These are phyloP conservation scores for Stygiomarasmius scandens DNA, from an alignment of 1,284 basidiomycete genomes.

Conservation along the genomic window DNA sequence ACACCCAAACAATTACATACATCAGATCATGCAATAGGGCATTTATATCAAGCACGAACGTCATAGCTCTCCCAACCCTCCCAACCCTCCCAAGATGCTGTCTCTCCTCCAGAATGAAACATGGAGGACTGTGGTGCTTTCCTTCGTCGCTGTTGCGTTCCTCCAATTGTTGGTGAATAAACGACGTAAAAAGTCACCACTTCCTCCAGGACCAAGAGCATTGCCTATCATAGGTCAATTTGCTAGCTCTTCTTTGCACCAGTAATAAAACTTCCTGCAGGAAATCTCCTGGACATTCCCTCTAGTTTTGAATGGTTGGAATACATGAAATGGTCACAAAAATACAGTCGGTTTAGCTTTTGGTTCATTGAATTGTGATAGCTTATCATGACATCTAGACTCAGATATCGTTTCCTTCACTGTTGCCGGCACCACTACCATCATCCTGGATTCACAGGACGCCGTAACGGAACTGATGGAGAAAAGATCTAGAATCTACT, in stretches of 20 bases:
- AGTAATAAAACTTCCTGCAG: not conserved
- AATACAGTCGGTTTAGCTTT: not conserved
- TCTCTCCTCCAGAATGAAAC: no score
- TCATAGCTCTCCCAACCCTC: no score
- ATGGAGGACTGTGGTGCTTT: not conserved
- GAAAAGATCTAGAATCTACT: constrained; percentile 11
- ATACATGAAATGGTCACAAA: constrained; percentile 7
- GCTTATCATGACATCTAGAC: not conserved
- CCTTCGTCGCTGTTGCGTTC: not conserved
- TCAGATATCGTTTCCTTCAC: constrained; percentile 7
- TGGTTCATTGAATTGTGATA: not conserved
- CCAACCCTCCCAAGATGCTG: no score
- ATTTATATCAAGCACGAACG: no score
- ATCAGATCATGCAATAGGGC: no score
- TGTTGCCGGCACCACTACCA: not conserved
- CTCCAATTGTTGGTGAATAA: not conserved
- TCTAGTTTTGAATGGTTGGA: not conserved
- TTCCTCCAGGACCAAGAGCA: not conserved
- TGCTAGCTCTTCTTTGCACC: not conserved
- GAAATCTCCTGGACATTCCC: not conserved
- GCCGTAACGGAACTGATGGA: constrained; percentile 10
- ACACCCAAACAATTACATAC: no score
- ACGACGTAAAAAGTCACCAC: not conserved
- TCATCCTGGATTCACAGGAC: constrained; percentile 3
- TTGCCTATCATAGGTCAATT: not conserved